Evolutionary conservation across 352 stramenopile genomes (phyloP).

Genomic region (Globisporangium solare): DNA sequence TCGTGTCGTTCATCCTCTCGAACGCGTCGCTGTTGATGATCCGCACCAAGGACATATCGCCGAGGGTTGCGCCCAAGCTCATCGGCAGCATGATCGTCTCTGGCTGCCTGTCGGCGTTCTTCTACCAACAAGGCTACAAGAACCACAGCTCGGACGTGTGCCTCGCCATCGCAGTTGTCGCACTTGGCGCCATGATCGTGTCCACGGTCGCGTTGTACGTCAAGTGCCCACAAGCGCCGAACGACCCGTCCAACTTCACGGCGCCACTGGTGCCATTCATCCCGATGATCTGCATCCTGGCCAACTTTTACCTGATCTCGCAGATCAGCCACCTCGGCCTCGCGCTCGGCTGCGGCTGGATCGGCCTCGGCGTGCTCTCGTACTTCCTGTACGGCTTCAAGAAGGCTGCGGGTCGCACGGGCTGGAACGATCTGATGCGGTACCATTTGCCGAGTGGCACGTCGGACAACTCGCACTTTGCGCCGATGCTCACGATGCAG

Average conservation of each 20-base stretch:
- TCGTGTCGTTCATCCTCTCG: conserved; percentile 84
- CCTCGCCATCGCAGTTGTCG: conserved; percentile 39
- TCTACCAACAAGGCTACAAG: conserved; percentile 54
- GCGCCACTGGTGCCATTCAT: conserved; percentile 59
- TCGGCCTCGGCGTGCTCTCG: conserved; percentile 36
- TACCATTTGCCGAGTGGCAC: conserved; percentile 25
- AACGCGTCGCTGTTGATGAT: conserved; percentile 66
- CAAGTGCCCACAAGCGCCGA: conserved; percentile 41
- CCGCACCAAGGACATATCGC: conserved; percentile 49
- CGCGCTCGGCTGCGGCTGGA: conserved; percentile 35
- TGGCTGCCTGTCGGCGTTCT: conserved; percentile 34
- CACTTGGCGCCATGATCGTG: conserved; percentile 30
- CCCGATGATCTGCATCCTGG: conserved; percentile 43
- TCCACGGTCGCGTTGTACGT: conserved; percentile 31
- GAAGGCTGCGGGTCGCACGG: conserved; percentile 31
- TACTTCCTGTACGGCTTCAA: conserved; percentile 62
- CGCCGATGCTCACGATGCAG: conserved; percentile 27
- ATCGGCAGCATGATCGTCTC: conserved; percentile 31
- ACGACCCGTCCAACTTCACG: conserved; percentile 26
- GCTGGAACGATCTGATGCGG: conserved; percentile 37
- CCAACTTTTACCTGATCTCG: conserved; percentile 64
- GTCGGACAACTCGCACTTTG: conserved; percentile 18
- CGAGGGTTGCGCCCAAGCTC: conserved; percentile 28
- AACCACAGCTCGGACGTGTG: conserved; percentile 30
- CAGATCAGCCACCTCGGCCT: conserved; percentile 40